A percentile compares a stretch with the other conserved stretches of the same genome.
These are phyloP conservation scores for Acorus calamus DNA, from an alignment of 106 monocot genomes.

Conservation along the genomic window DNA sequence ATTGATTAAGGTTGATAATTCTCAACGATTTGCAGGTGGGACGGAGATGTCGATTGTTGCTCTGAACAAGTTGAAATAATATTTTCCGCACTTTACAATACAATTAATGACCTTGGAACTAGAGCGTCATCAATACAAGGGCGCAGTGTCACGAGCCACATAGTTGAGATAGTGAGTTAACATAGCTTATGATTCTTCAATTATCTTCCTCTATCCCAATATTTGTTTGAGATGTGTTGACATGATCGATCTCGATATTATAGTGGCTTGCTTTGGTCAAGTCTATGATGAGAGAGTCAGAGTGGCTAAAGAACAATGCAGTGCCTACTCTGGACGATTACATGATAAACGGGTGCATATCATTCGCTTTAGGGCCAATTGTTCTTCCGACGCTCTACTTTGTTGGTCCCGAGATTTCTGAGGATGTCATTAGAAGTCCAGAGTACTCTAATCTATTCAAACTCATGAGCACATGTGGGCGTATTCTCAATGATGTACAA, in stretches of 20 bases:
- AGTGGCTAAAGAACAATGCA: conserved; percentile 42
- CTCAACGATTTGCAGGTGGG: conserved; percentile 35
- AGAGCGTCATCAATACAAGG: conserved; percentile 49
- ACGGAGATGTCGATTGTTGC: conserved; percentile 33
- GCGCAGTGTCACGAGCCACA: conserved; percentile 40
- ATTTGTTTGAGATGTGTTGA: neutral
- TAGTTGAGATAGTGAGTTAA: conserved; percentile 61
- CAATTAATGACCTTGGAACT: conserved; percentile 58
- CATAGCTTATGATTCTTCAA: no score
- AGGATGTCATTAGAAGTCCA: conserved; percentile 23
- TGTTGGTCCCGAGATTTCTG: conserved; percentile 52
- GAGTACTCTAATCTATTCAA: conserved; percentile 51
- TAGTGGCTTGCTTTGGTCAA: conserved; percentile 76
- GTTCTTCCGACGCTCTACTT: conserved; percentile 80
- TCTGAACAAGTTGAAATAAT: conserved; percentile 65
- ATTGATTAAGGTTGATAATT: neutral
- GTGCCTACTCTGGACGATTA: conserved; percentile 68
- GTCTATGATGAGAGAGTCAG: conserved; percentile 72
- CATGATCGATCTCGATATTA: neutral
- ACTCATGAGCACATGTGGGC: conserved; percentile 77
- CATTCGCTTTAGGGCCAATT: conserved; percentile 79
- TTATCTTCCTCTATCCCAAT: no score
- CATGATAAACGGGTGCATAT: conserved; percentile 73
- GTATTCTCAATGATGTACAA: conserved; percentile 75
- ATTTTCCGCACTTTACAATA: conserved; percentile 48